Percentiles rank a stretch among this genome's conserved stretches.
phyloP scores from a whole-genome alignment of 768 basidiomycete genomes.

The Lanmaoa pseudosensibilis region DNA sequence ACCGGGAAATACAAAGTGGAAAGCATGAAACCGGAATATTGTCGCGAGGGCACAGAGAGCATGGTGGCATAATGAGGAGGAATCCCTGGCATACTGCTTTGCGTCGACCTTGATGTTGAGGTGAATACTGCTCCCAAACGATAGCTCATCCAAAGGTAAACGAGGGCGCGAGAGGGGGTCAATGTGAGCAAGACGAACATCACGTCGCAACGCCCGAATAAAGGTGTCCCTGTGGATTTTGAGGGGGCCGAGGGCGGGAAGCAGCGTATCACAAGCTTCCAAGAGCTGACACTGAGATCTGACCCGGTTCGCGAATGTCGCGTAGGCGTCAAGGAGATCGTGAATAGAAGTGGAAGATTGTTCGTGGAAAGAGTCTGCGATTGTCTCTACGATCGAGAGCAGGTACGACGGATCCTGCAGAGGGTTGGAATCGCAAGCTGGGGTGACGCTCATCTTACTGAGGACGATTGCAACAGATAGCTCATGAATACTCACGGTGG shows the following conservation, averaged over 20 bases:
- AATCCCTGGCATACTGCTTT: constrained; percentile 41
- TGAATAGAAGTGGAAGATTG: constrained; percentile 42
- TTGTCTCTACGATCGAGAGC: constrained; percentile 45
- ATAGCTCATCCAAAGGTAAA: constrained; percentile 1
- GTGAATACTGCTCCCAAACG: neutral
- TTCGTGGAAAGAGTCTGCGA: constrained; percentile 47
- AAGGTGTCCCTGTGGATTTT: constrained; percentile 36
- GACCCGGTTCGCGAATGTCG: constrained; percentile 47
- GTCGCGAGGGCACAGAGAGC: constrained; percentile 52
- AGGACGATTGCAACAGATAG: too few relatives aligned
- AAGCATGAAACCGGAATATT: constrained; percentile 47
- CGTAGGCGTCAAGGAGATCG: constrained; percentile 64
- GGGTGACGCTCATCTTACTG: neutral
- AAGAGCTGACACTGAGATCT: constrained; percentile 19
- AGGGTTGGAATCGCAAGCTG: neutral
- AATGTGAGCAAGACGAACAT: constrained; percentile 46
- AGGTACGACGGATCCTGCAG: constrained; percentile 30
- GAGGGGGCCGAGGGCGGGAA: constrained; percentile 33
- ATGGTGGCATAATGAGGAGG: constrained; percentile 49
- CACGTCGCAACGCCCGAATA: constrained; percentile 47
- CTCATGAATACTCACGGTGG: too few relatives aligned
- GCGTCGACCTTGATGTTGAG: constrained; percentile 34
- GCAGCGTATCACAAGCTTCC: neutral
- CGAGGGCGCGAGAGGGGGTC: constrained; percentile 28
- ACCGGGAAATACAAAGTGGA: constrained; percentile 53